These are phyloP conservation scores for Pleurotus giganteus DNA, from an alignment of 768 basidiomycete species.

Conservation along the genomic window DNA sequence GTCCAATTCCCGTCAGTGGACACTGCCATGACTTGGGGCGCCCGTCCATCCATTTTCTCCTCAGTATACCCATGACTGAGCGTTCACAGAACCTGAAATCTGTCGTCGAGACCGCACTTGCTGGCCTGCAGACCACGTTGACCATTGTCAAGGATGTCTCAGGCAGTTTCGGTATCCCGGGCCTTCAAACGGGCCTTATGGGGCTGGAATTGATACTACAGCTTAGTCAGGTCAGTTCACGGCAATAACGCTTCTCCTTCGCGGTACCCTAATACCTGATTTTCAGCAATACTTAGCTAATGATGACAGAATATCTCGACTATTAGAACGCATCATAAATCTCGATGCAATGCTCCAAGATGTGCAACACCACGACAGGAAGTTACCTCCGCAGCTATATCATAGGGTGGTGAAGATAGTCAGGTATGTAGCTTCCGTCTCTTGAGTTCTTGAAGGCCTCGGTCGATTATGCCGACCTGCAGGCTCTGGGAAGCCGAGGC, in stretches of 20 bases:
- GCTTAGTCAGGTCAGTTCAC: not conserved
- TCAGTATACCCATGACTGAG: not conserved
- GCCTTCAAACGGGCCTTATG: not conserved
- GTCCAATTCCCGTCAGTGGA: no score
- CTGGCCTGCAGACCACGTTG: constrained; percentile 1
- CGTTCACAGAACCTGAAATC: not conserved
- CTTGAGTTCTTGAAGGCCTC: not conserved
- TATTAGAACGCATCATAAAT: constrained; percentile 1
- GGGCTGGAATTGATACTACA: not conserved
- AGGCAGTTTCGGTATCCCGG: not conserved
- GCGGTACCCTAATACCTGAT: no score
- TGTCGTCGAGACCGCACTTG: not conserved
- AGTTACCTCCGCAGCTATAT: not conserved
- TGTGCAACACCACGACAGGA: not conserved
- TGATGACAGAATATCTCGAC: constrained; percentile 1
- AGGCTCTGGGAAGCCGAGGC: constrained; percentile 4
- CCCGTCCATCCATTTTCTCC: no score
- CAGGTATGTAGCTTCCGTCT: not conserved
- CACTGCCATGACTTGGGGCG: no score
- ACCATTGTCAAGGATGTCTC: not conserved
- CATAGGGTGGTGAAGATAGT: not conserved
- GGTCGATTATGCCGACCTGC: not conserved
- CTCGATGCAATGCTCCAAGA: constrained; percentile 4
- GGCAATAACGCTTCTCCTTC: not conserved
- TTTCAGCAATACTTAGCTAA: not conserved